Conservation (phyloP, 2,329 filamentous ascomycete species). For the Penicillium rolfsii region DNA sequence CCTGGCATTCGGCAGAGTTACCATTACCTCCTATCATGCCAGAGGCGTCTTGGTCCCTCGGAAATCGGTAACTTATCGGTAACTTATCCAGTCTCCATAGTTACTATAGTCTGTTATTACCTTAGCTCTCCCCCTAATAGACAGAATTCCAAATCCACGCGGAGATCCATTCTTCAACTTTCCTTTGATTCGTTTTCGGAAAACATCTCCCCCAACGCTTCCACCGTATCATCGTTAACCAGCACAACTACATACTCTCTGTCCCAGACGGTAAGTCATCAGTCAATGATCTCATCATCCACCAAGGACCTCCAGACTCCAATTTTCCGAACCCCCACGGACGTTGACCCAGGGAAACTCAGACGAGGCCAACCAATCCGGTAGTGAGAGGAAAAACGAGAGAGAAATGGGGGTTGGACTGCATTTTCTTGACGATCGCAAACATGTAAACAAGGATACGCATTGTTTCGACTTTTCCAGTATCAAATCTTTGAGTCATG, state of each 20-base stretch:
- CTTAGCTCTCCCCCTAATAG: neutral
- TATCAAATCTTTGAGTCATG: no score
- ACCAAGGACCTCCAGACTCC: slow-evolving; percentile 2
- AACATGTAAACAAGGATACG: neutral
- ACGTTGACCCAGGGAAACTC: slow-evolving; percentile 7
- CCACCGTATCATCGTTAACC: neutral
- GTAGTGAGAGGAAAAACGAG: slow-evolving; percentile 7
- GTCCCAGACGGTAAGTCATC: neutral
- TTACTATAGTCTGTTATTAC: neutral
- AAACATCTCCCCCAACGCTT: neutral
- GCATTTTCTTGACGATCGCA: neutral
- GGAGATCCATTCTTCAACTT: neutral
- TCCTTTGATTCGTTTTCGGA: neutral
- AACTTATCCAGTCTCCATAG: neutral
- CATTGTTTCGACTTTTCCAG: neutral
- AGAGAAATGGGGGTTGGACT: neutral
- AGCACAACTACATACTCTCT: no score
- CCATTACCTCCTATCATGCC: slow-evolving; percentile 1
- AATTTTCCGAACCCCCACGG: neutral
- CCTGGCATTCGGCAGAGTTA: neutral
- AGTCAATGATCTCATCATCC: slow-evolving; percentile 29
- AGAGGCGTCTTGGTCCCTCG: neutral
- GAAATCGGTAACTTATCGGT: neutral
- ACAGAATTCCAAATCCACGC: slow-evolving; percentile 22
- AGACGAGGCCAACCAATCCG: slow-evolving; percentile 19